These are phyloP conservation scores for Rhipidocladum racemiflorum DNA, from an alignment of 176 grass and related monocot genomes.

Conservation along the genomic window DNA sequence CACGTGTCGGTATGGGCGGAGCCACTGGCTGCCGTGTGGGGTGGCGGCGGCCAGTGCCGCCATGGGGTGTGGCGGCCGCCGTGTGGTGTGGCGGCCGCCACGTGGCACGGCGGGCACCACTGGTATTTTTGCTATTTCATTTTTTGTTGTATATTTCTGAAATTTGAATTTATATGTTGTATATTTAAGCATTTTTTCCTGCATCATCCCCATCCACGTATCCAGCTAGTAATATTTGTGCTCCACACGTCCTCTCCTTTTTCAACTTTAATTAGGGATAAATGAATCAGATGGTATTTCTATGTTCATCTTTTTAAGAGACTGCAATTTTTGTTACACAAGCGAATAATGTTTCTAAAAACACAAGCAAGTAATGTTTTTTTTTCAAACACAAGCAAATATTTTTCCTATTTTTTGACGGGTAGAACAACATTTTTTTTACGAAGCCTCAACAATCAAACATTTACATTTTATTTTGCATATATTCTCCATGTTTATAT, in stretches of 20 bases:
- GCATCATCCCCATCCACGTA: background rate
- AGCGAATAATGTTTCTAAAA: background rate
- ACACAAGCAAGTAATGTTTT: background rate
- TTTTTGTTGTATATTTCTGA: too few species aligned
- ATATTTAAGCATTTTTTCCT: too few species aligned
- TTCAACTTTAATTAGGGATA: background rate
- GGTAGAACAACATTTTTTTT: too few species aligned
- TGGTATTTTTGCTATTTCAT: too few species aligned
- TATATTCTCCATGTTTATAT: background rate
- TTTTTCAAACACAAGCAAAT: too few species aligned
- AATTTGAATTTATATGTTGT: too few species aligned
- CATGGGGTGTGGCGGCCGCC: too few species aligned
- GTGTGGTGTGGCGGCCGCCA: too few species aligned
- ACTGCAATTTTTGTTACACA: background rate
- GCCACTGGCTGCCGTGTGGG: too few species aligned
- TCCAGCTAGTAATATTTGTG: constrained; percentile 9
- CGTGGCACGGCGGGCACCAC: too few species aligned
- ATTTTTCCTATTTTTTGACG: background rate
- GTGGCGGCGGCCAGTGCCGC: too few species aligned
- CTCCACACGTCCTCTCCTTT: constrained; percentile 12
- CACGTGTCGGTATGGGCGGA: too few species aligned
- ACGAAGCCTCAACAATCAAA: background rate
- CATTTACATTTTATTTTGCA: background rate
- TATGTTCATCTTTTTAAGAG: background rate
- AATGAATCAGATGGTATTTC: background rate